Percentiles rank a stretch among this genome's conserved stretches.
phyloP scores from a whole-genome alignment of 192 early-diverging fungal species.

The Thamnidium elegans region DNA sequence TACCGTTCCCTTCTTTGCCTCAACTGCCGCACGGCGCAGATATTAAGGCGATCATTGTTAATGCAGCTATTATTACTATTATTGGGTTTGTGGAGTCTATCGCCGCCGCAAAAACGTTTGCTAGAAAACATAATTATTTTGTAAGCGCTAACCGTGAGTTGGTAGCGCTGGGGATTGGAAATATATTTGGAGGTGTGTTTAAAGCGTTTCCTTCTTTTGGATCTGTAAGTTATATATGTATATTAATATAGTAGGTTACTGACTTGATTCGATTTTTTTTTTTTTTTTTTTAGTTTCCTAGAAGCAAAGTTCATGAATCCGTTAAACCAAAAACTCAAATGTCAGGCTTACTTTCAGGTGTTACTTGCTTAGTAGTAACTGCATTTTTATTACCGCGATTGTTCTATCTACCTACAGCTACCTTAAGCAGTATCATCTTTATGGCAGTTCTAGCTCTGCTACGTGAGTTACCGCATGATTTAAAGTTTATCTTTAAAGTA shows the following conservation, averaged over 20 bases:
- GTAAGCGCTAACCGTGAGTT: conserved; percentile 93
- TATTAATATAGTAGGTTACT: neutral
- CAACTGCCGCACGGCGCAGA: conserved; percentile 49
- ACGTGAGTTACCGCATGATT: conserved; percentile 63
- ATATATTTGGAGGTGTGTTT: conserved; percentile 78
- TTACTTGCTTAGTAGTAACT: conserved; percentile 67
- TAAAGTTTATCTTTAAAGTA: conserved; percentile 72
- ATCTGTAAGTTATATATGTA: conserved; percentile 42
- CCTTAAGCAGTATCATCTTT: conserved; percentile 75
- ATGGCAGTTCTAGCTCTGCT: conserved; percentile 75
- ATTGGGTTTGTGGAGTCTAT: conserved; percentile 98
- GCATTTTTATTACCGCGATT: conserved; percentile 77
- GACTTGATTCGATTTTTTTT: neutral
- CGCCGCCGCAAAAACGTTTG: conserved; percentile 88
- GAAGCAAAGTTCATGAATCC: conserved; percentile 87
- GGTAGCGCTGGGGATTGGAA: conserved; percentile 85
- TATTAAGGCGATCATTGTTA: conserved; percentile 69
- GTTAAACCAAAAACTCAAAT: conserved; percentile 84
- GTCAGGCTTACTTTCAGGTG: conserved; percentile 73
- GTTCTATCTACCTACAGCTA: conserved; percentile 79
- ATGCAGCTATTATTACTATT: conserved; percentile 84
- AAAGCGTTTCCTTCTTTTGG: conserved; percentile 78
- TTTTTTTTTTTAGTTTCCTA: conserved; percentile 47
- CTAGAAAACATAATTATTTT: conserved; percentile 82
- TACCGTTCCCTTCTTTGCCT: conserved; percentile 57